Base-by-base conservation (phyloP, 2,329 filamentous ascomycete genomes). In the Calonectria honghensis region DNA sequence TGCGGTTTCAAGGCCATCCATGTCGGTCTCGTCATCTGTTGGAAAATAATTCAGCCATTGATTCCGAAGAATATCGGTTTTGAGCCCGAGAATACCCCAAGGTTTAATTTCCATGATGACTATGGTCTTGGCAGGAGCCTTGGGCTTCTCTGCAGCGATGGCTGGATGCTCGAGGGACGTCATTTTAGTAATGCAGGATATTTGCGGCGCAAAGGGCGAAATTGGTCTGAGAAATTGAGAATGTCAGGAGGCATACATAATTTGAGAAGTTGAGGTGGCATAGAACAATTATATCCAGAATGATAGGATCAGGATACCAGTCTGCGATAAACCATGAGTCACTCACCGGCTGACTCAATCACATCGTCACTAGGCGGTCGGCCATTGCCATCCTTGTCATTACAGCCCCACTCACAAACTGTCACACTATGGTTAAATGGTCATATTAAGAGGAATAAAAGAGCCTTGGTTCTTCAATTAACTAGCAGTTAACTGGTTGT, bases 1-100 rank as follows among this genome's bases (percentile, higher is more conserved):
- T 24, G 45, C 45, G 5, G 20, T n/a, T 18, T 48, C 45, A 6
- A 48, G 45, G 45, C 45, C 45, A 13, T 11, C 45, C 45, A 48
- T 48, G 6, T 48, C 45, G n/a, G 45, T 48, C n/a, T n/a, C n/a
- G 45, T 48, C 45, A 24, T 48, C 45, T 48, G 5, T n/a, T 2
- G 45, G 9, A 48, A 18, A 4, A 24, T 24, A 48, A 48, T 13
- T 48, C 45, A 48, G 45, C n/a, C n/a, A 48, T 13, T 6, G 0
- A 48, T 48, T 1, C 45, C 14, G 24, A 13, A 24, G 2, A 5
- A 24, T 1, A 2, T n/a, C 4, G n/a, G 20, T 0, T 3, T 13
- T 48, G 9, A 3, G 18, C 13, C 24, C 5, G 4, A 7, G 24
- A 48, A 13, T 48, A 48, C 45, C 45, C n/a, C 45, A 48, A 1